Evolutionary conservation across 306 rosid genomes (phyloP), one percentile per base, ranked within the genome.

Genomic region (Astragalus glycyphyllos): DNA sequence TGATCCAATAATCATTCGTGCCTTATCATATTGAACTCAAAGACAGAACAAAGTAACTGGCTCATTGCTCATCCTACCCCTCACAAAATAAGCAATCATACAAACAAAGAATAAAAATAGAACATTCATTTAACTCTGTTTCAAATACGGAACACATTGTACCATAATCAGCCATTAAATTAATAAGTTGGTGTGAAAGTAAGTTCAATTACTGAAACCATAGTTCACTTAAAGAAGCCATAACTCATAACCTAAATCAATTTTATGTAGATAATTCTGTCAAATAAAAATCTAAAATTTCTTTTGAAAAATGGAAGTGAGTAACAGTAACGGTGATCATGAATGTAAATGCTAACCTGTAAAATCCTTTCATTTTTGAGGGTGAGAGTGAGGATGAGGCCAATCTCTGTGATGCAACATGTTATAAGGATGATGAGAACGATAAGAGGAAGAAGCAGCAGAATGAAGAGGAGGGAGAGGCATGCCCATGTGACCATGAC

Each of bases 341-440:
- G 2, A 35, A 46, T 9, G 26, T 8, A 31, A 65, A 69, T 8
- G 42, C 72, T 77, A 23, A 77, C 81, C 76, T 62, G 50, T 16
- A 49, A 10, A 40, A 1, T 2, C 10, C 45, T 40, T 40, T 40
- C 45, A 40, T 40, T 40, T 40, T 40, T 40, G 57, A 72, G 59
- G 47, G 54, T 57, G 65, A 54, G 63, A 5, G 23, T 46, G 68
- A 68, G 23, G 2, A 20, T 1, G 2, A 20, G 86, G 58, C 86
- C 86, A 83, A 56, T 83, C 81, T 65, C 86, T 68, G n/a, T 71
- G 84, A 74, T 78, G 90, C 84, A 80, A 23, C 90, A 85, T 81
- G 40, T 70, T 83, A 57, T 69, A 86, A 31, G 87, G 89, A 42
- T 66, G 58, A 12, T 66, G 71, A 12, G 72, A 66, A 2, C 59